Conservation (phyloP, 73 alveolate genomes). For the Uronychia binucleata region DNA sequence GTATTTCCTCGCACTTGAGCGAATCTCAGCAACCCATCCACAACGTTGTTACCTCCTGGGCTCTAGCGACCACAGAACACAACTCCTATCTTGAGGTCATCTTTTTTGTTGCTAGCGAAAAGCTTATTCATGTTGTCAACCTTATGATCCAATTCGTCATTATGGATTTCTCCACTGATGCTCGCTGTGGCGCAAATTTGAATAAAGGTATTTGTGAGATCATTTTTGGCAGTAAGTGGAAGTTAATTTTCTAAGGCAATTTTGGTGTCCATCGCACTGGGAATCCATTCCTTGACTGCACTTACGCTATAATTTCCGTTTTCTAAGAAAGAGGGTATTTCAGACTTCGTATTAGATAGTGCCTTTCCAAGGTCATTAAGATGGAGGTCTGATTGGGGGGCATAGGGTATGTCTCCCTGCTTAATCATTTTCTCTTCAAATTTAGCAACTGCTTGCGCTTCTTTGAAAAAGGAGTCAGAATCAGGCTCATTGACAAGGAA, state of each 20-base stretch:
- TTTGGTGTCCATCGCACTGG: not conserved
- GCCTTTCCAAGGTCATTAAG: not conserved
- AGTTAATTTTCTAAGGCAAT: not conserved
- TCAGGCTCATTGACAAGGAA: conserved; percentile 51
- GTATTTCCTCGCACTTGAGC: conserved; percentile 7
- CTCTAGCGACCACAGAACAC: conserved; percentile 74
- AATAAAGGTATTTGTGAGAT: not conserved
- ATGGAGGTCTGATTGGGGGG: not conserved
- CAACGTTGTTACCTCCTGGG: conserved; percentile 72
- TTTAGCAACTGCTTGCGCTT: conserved; percentile 36
- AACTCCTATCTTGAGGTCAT: conserved; percentile 62
- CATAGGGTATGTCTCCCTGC: not conserved
- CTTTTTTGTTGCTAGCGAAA: not conserved
- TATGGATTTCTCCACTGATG: not conserved
- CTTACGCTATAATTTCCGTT: not conserved
- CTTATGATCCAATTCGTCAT: not conserved
- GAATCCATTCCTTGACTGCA: conserved; percentile 16
- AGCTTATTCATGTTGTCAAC: not conserved
- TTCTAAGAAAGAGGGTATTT: conserved; percentile 11
- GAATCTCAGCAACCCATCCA: conserved; percentile 71
- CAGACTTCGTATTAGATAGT: not conserved
- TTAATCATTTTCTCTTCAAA: not conserved
- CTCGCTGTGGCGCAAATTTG: not conserved
- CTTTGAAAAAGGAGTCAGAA: conserved; percentile 23
- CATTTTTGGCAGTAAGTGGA: not conserved